These are phyloP conservation scores for Chenopodium quinoa DNA, from an alignment of 148 eudicot genomes.

Conservation along the genomic window DNA sequence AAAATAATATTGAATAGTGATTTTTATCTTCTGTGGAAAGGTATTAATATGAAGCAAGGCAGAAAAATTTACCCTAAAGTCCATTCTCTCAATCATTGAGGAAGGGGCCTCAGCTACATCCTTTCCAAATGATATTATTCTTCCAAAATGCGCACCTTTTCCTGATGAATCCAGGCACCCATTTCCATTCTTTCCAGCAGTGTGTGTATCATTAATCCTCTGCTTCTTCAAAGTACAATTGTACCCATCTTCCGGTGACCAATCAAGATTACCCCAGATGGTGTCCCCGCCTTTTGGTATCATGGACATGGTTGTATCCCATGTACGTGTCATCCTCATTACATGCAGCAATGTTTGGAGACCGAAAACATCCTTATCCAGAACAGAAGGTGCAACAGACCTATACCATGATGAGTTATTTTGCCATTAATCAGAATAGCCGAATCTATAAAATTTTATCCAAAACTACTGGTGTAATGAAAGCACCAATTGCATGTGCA, in stretches of 20 bases:
- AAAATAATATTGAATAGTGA: background rate
- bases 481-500: background rate
- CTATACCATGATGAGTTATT: slow-evolving; percentile 41
- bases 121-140: slow-evolving; percentile 83
- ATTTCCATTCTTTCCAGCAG: slow-evolving; percentile 31
- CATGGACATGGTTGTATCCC: slow-evolving; percentile 99
- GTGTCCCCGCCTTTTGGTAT: slow-evolving; percentile 97
- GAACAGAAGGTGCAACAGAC: slow-evolving; percentile 73
- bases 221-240: slow-evolving; percentile 46
- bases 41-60: background rate
- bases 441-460: no score
- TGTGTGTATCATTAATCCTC: slow-evolving; percentile 36
- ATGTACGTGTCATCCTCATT: slow-evolving; percentile 94
- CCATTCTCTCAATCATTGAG: slow-evolving; percentile 60
- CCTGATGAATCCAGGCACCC: slow-evolving; percentile 28
- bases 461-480: background rate
- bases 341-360: slow-evolving; percentile 76
- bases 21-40: background rate
- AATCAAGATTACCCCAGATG: slow-evolving; percentile 96
- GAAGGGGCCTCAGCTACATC: slow-evolving; percentile 58
- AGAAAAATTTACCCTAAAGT: slow-evolving; percentile 64
- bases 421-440: no score
- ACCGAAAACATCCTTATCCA: slow-evolving; percentile 80
- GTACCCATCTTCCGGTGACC: slow-evolving; percentile 89
- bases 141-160: slow-evolving; percentile 66